Evolutionary conservation across 73 alveolate genomes (phyloP), one percentile per base, ranked within the genome.

Genomic region (Tetrahymena malaccensis): DNA sequence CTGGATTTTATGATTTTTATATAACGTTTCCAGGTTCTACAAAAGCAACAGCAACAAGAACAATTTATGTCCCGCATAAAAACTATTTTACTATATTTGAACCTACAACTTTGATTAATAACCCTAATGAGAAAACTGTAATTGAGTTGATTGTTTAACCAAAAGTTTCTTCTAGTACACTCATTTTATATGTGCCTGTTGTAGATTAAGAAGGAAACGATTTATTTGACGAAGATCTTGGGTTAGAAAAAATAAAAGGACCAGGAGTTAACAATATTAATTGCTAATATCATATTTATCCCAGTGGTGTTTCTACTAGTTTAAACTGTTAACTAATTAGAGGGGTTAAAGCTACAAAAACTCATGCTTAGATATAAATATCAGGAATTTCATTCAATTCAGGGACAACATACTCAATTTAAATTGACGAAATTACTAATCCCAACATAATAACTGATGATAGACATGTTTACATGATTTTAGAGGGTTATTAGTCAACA

Each of bases 161-260:
- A 25, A 70, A 70, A 70, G 89, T 70, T 12, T 70, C 17, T 70
- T 3, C 89, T 25, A 33, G 31, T 70, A 27, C 35, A 70, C 89
- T 70, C 21, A 85, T 55, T 85, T 43, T 94, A n/a, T 94, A 84
- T 9, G 57, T 94, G 22, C 96, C 96, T 0, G 93, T 94, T 21
- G 34, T 33, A 21, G 57, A 84, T 19, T 93, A 94, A 85, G 96
- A 94, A 94, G 85, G 94, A 84, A 85, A 70, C 31, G 55, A 35
- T 43, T 43, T 94, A n/a, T 94, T 34, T 94, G 84, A 94, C n/a
- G 94, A 94, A 43, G 96, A 94, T 94, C 70, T 94, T n/a, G 94
- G 94, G 15, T 21, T 94, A 55, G 96, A 94, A n/a, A 94, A 84
- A 35, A n/a, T 40, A 21, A 43, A 94, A 43, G 94, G 94, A 0